Evolutionary conservation across 1,139 yeast genomes (phyloP), one percentile per base, ranked within the genome.

Genomic region (Saccharomyces pastorianus): DNA sequence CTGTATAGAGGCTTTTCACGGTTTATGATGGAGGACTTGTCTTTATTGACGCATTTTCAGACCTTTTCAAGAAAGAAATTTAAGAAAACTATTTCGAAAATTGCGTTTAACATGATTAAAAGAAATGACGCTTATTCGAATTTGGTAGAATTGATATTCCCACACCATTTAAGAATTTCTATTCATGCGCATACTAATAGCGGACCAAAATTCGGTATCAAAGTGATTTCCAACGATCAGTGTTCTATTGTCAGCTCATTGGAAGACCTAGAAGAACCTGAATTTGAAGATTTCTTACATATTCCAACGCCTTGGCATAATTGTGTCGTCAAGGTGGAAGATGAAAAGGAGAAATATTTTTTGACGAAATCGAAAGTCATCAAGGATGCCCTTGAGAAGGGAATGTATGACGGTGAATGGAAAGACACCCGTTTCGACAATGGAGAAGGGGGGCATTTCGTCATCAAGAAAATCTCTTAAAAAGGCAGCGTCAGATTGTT

Each of bases 231-330:
- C 23, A 69, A 71, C 0, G 69, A 73, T 1, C 71, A 72, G 44
- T 80, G 84, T 58, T 72, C 69, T 54, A 70, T 73, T 14, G 70
- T 75, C 20, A 71, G 63, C 51, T 66, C 71, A 17, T 62, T 75
- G 48, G 70, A 70, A 41, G 69, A 69, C n/a, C 61, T 66, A 28
- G 71, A 67, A 32, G 79, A 76, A 54, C 76, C 75, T 4, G 60
- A 60, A 28, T 73, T 65, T 60, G 76, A 72, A 44, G 84, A 79
- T 59, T 70, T 79, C 58, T 73, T 82, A 56, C 86, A 82, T 62
- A 80, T 82, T 56, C 85, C 86, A 48, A 81, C 85, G 0, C 85
- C 86, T 46, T 82, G 85, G 85, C 86, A 81, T 66, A 82, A 82
- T 62, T 72, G 81, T 53, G 76, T 81, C 23, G 77, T 79, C 32